phyloP scores from a whole-genome alignment of 2,329 filamentous ascomycete species.

The Leptographium wingfieldii region DNA sequence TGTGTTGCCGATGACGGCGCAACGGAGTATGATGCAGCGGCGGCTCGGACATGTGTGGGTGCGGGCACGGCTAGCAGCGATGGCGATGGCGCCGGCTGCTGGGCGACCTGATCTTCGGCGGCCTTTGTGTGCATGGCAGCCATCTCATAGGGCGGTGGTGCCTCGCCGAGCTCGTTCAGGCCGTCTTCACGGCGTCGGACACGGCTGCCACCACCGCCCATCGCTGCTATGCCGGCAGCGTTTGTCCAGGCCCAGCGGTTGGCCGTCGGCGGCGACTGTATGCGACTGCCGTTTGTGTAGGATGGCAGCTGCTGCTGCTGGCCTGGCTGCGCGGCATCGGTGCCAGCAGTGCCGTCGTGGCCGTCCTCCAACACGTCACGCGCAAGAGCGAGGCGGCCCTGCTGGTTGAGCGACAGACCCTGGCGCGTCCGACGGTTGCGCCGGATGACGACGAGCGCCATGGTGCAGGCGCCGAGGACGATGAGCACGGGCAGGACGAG shows the following conservation, averaged over 20 bases:
- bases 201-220: not conserved
- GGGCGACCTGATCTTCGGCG: not conserved
- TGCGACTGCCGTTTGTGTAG: not conserved
- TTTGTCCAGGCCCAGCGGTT: slow-evolving; percentile 10
- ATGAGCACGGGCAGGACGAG: slow-evolving; percentile 7
- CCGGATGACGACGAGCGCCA: not conserved
- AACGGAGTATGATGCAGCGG: not conserved
- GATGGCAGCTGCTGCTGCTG: not conserved
- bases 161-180: slow-evolving; percentile 16
- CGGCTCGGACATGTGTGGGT: not conserved
- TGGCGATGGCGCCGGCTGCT: not conserved
- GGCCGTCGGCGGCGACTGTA: not conserved
- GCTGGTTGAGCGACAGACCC: slow-evolving; percentile 3
- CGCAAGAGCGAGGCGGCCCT: slow-evolving; percentile 7
- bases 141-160: slow-evolving; percentile 15
- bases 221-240: not conserved
- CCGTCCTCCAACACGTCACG: slow-evolving; percentile 5
- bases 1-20: not conserved
- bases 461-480: not conserved
- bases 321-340: not conserved
- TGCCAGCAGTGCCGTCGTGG: not conserved
- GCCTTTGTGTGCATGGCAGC: not conserved
- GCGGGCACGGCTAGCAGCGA: not conserved
- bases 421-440: not conserved
- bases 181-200: slow-evolving; percentile 11